Evolutionary conservation across 2,329 filamentous ascomycete species (phyloP).

Genomic region (Exophiala phaeomuriformis): DNA sequence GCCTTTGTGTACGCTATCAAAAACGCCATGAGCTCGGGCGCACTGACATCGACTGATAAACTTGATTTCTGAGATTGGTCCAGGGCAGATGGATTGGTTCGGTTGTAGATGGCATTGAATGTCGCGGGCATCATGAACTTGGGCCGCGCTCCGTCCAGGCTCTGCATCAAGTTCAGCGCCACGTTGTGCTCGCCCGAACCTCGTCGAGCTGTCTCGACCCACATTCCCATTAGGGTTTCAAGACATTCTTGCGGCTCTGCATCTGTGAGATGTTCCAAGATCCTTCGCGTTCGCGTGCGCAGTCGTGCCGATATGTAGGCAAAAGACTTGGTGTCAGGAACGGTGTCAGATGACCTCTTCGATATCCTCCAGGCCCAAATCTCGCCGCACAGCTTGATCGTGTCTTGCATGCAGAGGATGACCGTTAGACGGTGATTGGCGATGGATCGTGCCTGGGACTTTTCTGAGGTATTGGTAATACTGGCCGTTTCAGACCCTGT

Average conservation of each 20-base stretch:
- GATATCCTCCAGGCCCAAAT: constrained; percentile 92
- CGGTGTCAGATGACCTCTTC: constrained; percentile 51
- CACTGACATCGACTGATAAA: constrained; percentile 73
- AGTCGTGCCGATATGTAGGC: constrained; percentile 84
- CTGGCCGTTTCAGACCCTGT: constrained; percentile 7
- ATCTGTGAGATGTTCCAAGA: constrained; percentile 86
- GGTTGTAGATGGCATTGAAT: constrained; percentile 92
- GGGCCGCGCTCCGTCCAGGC: constrained; percentile 81
- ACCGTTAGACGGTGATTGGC: constrained; percentile 92
- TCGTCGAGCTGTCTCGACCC: constrained; percentile 52
- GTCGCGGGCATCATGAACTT: constrained; percentile 88
- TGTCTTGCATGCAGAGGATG: constrained; percentile 91
- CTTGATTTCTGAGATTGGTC: constrained; percentile 78
- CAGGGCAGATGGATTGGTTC: constrained; percentile 74
- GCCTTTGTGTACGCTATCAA: constrained; percentile 83
- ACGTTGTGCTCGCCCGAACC: constrained; percentile 42
- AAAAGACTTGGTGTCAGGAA: constrained; percentile 69
- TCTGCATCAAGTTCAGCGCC: constrained; percentile 80
- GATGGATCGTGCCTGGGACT: constrained; percentile 72
- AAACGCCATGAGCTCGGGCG: constrained; percentile 79
- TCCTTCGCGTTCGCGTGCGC: constrained; percentile 76
- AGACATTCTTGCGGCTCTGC: constrained; percentile 89
- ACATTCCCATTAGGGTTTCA: constrained; percentile 81
- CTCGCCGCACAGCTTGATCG: constrained; percentile 79
- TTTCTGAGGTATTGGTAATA: constrained; percentile 45